phyloP scores from a whole-genome alignment of 148 eudicot genomes.

The Fagopyrum esculentum region DNA sequence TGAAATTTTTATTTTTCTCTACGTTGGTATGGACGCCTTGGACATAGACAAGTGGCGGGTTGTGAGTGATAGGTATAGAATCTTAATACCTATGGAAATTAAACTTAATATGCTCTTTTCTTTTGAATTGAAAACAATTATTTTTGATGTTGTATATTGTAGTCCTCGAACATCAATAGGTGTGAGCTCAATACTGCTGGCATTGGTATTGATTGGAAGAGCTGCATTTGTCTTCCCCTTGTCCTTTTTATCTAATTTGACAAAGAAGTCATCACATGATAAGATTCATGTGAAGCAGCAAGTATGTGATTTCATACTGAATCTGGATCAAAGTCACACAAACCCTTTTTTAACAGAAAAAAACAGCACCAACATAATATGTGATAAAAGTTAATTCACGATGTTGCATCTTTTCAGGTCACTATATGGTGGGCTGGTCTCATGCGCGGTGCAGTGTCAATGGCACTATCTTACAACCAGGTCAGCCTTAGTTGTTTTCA shows the following conservation, averaged over 20 bases:
- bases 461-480: constrained; percentile 86
- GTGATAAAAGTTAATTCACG: not conserved
- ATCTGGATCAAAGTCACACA: not conserved
- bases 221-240: constrained; percentile 84
- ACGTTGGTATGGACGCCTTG: constrained; percentile 39
- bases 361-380: not conserved
- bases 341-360: not conserved
- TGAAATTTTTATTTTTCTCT: constrained; percentile 36
- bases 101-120: not conserved
- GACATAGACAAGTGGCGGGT: constrained; percentile 31
- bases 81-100: not conserved
- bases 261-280: constrained; percentile 39
- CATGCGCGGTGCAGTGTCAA: constrained; percentile 82
- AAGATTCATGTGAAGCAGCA: constrained; percentile 60
- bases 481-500: constrained; percentile 19
- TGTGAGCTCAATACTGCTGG: constrained; percentile 60
- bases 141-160: not conserved
- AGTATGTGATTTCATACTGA: constrained; percentile 21
- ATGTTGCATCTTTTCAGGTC: constrained; percentile 28
- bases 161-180: constrained; percentile 57
- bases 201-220: constrained; percentile 58
- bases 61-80: constrained; percentile 31
- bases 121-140: not conserved
- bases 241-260: constrained; percentile 62
- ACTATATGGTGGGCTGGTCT: constrained; percentile 91